Conservation (phyloP, 164 flowering plant species). For the Warburgia ugandensis region DNA sequence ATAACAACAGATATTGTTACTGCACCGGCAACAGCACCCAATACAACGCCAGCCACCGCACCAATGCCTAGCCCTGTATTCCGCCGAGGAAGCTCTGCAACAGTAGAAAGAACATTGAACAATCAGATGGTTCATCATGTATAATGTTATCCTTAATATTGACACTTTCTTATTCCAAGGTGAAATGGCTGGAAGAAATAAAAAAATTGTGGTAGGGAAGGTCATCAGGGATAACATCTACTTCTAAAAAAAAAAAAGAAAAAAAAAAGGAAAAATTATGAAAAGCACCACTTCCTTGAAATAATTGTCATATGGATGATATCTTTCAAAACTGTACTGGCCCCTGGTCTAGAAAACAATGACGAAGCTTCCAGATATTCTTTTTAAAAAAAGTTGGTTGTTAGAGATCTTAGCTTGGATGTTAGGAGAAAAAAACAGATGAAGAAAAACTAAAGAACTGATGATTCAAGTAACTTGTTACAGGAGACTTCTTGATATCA, state of each 20-base stretch:
- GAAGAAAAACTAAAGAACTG: no score
- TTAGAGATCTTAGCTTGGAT: no score
- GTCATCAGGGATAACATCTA: no score
- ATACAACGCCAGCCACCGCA: conserved; percentile 25
- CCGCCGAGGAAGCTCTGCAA: conserved; percentile 24
- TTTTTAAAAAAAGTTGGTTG: no score
- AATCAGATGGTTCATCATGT: not conserved
- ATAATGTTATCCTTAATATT: not conserved
- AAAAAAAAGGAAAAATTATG: not conserved
- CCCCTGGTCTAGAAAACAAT: not conserved
- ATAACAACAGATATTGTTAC: conserved; percentile 43
- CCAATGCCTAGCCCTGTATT: conserved; percentile 52
- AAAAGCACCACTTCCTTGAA: not conserved
- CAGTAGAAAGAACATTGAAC: not conserved
- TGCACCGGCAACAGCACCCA: conserved; percentile 50
- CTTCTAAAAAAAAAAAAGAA: not conserved
- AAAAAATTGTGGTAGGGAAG: no score
- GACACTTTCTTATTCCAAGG: no score
- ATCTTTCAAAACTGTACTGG: not conserved
- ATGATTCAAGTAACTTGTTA: no score
- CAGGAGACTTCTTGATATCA: no score
- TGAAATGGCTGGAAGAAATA: no score
- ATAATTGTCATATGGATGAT: not conserved
- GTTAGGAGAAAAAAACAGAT: no score
- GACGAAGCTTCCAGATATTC: no score